Evolutionary conservation across 2,329 filamentous ascomycete species (phyloP), one percentile per base, ranked within the genome.

Genomic region (Cyphellophora attinorum): DNA sequence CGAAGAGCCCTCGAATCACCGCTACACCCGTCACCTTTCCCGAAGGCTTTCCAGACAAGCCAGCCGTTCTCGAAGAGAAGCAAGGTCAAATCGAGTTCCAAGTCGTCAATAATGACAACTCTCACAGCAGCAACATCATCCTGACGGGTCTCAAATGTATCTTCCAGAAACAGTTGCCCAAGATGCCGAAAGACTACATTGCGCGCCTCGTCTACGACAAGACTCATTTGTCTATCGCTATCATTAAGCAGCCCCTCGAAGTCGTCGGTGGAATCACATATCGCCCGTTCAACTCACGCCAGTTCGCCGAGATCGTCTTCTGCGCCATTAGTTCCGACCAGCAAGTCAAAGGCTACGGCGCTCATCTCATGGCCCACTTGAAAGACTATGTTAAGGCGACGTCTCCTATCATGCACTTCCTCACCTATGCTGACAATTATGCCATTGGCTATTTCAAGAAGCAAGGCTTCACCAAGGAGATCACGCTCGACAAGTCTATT

Each of bases 121-220:
- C 79, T 23, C 75, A 81, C 45, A 85, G 94, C 52, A 93, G 84
- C 54, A 79, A 88, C 47, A 93, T 96, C 53, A 93, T 98, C 49
- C 70, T 98, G 39, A 95, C 89, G 0, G 91, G 91, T 11, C 68
- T 98, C 36, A 98, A 96, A 57, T 94, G 88, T 55, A 93, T 98
- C 46, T 96, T 98, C 52, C 91, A 98, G 57, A 96, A 96, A 51
- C 91, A 98, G 55, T 70, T 98, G 5, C 91, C 91, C 0, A 96
- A 96, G 61, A 98, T 98, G 91, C 91, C 91, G 11, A 95, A 96
- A 60, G 91, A 96, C 55, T 98, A 98, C 58, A 96, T 98, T 50
- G 91, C 91, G 3, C 83, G 91, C 25, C 76, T 98, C 5, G 91
- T 98, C 39, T 98, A 98, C 62, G 91, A 98, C 60, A 80, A 91